These are phyloP conservation scores for Diplodia intermedia DNA, from an alignment of 2,329 filamentous ascomycete species.

Conservation along the genomic window DNA sequence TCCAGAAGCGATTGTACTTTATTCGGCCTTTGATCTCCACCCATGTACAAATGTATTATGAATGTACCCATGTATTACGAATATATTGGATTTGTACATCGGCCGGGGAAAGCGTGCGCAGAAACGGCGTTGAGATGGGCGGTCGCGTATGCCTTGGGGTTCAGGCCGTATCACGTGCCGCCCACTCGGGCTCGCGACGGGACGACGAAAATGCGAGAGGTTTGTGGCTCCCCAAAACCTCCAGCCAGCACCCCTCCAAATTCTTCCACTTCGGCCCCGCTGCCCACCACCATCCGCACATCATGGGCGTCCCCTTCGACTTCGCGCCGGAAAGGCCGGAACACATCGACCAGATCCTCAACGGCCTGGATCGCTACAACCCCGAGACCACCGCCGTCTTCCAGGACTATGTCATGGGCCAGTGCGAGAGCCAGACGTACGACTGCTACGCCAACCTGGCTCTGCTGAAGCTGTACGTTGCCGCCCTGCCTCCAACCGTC, in stretches of 20 bases:
- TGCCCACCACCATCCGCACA: conserved; percentile 33
- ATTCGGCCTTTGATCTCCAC: too few relatives aligned
- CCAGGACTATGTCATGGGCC: conserved; percentile 91
- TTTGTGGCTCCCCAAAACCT: conserved; percentile 17
- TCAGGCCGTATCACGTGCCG: conserved; percentile 17
- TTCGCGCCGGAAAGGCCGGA: conserved; percentile 90
- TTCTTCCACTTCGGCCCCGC: conserved; percentile 11
- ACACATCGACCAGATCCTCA: conserved; percentile 91
- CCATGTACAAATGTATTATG: too few relatives aligned
- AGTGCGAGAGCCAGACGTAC: conserved; percentile 93
- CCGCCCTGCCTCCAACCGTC: conserved; percentile 10
- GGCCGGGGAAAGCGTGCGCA: neutral
- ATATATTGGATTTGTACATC: neutral
- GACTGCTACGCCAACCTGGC: conserved; percentile 98
- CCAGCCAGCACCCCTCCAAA: conserved; percentile 26
- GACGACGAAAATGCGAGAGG: conserved; percentile 25
- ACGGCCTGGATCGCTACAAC: conserved; percentile 97
- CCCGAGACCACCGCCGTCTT: conserved; percentile 93
- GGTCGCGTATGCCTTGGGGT: neutral
- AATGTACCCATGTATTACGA: too few relatives aligned
- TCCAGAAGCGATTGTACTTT: neutral
- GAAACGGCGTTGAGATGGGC: too few relatives aligned
- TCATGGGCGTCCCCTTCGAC: conserved; percentile 70
- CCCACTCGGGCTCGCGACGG: conserved; percentile 24
- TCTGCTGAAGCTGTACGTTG: conserved; percentile 91